Percentiles rank a stretch among this genome's conserved stretches.
phyloP scores from a whole-genome alignment of 495 filamentous ascomycete genomes.

The Podospora tetraspora region DNA sequence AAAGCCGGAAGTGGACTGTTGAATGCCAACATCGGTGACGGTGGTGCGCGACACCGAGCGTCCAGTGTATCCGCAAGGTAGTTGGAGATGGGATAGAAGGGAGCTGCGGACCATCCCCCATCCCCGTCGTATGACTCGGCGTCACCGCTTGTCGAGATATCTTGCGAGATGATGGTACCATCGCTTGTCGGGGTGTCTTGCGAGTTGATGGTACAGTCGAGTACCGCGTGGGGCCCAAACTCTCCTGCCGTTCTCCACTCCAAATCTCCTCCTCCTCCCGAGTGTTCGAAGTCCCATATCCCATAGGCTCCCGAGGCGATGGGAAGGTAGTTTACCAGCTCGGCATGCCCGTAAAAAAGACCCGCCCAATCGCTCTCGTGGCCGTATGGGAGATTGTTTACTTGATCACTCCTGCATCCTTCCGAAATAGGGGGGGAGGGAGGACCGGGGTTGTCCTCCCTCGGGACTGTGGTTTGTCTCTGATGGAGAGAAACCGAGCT shows the following conservation, averaged over 20 bases:
- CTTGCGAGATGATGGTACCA: not conserved
- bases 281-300: not conserved
- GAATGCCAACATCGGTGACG: not conserved
- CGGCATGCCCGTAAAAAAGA: not conserved
- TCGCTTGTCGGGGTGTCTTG: too few species aligned
- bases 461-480: not conserved
- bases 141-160: not conserved
- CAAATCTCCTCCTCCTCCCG: not conserved
- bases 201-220: not conserved
- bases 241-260: not conserved
- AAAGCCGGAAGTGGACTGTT: not conserved
- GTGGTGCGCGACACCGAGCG: not conserved
- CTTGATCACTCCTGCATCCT: not conserved
- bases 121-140: not conserved
- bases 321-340: not conserved
- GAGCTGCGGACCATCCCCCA: not conserved
- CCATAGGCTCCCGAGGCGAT: not conserved
- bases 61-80: not conserved
- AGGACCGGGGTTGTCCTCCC: not conserved
- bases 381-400: not conserved
- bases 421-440: not conserved
- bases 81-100: not conserved
- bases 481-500: not conserved
- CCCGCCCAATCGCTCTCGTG: not conserved
- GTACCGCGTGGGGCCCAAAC: not conserved